Conservation (phyloP, 2,329 filamentous ascomycete species). For the Colletotrichum scovillei region DNA sequence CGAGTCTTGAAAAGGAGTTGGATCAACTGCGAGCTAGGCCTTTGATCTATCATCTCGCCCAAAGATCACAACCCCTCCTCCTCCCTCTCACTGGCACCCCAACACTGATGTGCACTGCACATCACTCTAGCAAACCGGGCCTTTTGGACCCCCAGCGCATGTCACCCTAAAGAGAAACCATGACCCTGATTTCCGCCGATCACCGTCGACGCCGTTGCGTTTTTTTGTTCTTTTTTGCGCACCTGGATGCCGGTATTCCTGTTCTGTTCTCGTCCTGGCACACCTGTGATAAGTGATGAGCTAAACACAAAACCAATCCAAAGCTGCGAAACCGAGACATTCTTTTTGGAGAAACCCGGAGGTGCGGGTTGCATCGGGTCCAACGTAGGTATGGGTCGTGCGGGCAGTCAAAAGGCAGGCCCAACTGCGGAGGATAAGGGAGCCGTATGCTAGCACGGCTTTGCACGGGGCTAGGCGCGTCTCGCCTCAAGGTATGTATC, state of each 20-base stretch:
- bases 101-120: neutral
- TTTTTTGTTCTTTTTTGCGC: neutral
- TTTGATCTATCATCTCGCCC: neutral
- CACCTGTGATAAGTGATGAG: neutral
- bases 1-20: neutral
- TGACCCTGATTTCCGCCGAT: neutral
- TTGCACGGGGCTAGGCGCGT: too few relatives aligned
- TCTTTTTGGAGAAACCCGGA: neutral
- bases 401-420: neutral
- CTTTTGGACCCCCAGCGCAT: neutral
- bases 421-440: slow-evolving; percentile 3
- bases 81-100: neutral
- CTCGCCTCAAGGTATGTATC: too few relatives aligned
- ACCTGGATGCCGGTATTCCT: neutral
- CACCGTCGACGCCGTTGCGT: neutral
- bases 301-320: slow-evolving; percentile 4
- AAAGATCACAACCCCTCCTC: neutral
- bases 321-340: neutral
- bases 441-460: too few relatives aligned
- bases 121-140: neutral
- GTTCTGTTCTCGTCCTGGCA: neutral
- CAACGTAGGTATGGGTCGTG: neutral
- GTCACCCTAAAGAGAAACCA: neutral
- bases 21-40: neutral
- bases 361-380: slow-evolving; percentile 32